Conservation (phyloP, 805 yeast genomes). For the Suhomyces vadensis region DNA sequence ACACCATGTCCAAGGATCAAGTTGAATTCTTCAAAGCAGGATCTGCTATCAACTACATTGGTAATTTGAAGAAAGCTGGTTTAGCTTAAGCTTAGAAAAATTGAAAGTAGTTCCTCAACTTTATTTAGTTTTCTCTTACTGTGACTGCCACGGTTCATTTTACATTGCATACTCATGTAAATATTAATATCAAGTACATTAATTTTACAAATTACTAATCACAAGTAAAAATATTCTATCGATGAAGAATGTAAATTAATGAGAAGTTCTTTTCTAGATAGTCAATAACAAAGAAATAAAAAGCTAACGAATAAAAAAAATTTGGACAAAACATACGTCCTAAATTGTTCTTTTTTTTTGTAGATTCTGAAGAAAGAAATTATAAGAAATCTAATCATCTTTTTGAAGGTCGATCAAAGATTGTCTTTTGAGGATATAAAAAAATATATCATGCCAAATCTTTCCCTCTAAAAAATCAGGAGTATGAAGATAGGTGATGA, state of each 20-base stretch:
- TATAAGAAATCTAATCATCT: too few relatives aligned
- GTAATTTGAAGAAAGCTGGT: constrained; percentile 43
- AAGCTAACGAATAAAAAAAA: background rate
- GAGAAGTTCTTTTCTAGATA: constrained; percentile 8
- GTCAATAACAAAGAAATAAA: constrained; percentile 9
- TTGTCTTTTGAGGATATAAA: too few relatives aligned
- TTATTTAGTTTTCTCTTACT: background rate
- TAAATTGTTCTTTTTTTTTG: background rate
- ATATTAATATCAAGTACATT: background rate
- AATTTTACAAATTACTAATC: too few relatives aligned
- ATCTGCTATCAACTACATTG: constrained; percentile 91
- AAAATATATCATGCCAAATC: too few relatives aligned
- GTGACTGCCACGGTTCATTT: too few relatives aligned
- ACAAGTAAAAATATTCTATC: background rate
- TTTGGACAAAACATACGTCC: constrained; percentile 4
- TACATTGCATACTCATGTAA: constrained; percentile 6
- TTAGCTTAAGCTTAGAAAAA: too few relatives aligned
- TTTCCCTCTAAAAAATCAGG: constrained; percentile 1
- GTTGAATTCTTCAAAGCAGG: constrained; percentile 96
- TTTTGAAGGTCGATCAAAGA: too few relatives aligned
- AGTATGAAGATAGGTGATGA: constrained; percentile 6
- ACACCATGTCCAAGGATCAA: constrained; percentile 97
- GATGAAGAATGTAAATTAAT: constrained; percentile 7
- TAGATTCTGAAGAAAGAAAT: background rate
- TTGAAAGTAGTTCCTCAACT: background rate